phyloP scores from a whole-genome alignment of 106 monocot species.

The Allium cepa region DNA sequence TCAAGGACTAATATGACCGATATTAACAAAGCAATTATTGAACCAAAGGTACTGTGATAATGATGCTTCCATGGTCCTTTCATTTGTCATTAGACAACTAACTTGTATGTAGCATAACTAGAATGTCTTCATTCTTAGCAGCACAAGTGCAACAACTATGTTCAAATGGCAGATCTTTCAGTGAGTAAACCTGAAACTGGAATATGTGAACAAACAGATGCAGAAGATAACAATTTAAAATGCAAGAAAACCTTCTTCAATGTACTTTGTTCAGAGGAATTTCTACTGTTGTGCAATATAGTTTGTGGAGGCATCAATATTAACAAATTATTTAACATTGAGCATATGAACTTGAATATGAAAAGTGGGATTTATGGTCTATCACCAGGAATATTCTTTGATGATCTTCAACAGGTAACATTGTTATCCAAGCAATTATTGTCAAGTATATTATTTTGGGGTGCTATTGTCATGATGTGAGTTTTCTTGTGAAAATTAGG shows the following conservation, averaged over 20 bases:
- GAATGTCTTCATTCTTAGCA: too few relatives aligned
- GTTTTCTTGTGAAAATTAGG: neutral
- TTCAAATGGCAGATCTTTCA: conserved; percentile 4
- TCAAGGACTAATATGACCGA: too few relatives aligned
- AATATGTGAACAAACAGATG: conserved; percentile 8
- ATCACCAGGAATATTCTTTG: conserved; percentile 29
- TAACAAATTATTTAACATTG: conserved; percentile 37
- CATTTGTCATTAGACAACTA: too few relatives aligned
- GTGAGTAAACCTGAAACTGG: conserved; percentile 10
- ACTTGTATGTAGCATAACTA: too few relatives aligned
- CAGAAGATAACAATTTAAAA: conserved; percentile 28
- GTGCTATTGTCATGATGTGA: neutral
- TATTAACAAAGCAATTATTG: too few relatives aligned
- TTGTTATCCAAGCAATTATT: too few relatives aligned
- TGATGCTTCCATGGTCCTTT: too few relatives aligned
- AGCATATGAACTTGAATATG: conserved; percentile 47
- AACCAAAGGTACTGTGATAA: too few relatives aligned
- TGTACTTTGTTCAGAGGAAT: conserved; percentile 63
- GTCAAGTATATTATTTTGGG: too few relatives aligned
- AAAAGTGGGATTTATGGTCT: conserved; percentile 53
- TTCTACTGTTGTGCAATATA: conserved; percentile 62
- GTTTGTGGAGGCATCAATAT: conserved; percentile 30
- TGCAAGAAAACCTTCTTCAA: conserved; percentile 47
- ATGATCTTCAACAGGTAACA: conserved; percentile 69
- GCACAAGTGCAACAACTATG: conserved; percentile 7